Conservation (phyloP, 306 rosid genomes). For the Vigna trinervia region DNA sequence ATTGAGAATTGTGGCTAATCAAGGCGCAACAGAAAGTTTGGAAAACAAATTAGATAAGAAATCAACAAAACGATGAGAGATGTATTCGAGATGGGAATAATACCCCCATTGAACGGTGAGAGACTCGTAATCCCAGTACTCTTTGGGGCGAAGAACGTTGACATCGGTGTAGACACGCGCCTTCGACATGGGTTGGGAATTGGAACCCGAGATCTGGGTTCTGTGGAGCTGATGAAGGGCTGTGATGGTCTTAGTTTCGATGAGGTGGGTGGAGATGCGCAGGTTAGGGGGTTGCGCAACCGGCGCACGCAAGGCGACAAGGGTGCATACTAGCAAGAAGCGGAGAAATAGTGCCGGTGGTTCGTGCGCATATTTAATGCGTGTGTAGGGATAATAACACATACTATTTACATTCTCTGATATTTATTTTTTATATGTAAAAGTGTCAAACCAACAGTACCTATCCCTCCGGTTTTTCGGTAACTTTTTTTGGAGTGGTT, state of each 20-base stretch:
- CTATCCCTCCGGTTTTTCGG: constrained; percentile 1
- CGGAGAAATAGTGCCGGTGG: constrained; percentile 45
- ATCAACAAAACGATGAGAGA: background rate
- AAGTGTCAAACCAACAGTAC: constrained; percentile 7
- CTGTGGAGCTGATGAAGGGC: constrained; percentile 13
- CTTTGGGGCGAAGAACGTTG: constrained; percentile 86
- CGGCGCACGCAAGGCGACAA: constrained; percentile 58
- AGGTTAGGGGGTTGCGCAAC: constrained; percentile 63
- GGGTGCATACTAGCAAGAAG: constrained; percentile 60
- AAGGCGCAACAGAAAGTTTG: background rate
- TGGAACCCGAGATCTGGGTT: constrained; percentile 47
- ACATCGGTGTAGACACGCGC: constrained; percentile 86
- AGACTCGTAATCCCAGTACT: constrained; percentile 94
- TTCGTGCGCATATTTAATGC: constrained; percentile 55
- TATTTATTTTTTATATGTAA: background rate
- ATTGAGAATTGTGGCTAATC: constrained; percentile 25
- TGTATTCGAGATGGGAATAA: constrained; percentile 36
- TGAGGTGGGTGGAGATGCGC: constrained; percentile 54
- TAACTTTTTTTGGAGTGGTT: constrained; percentile 23
- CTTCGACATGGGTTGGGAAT: constrained; percentile 65
- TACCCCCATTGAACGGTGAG: constrained; percentile 97
- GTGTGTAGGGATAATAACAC: constrained; percentile 1
- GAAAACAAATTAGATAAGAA: constrained; percentile 13
- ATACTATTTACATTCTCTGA: background rate
- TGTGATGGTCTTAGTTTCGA: constrained; percentile 33